Conservation (phyloP, 1,139 yeast genomes). For the Magnusiomyces sp. region DNA sequence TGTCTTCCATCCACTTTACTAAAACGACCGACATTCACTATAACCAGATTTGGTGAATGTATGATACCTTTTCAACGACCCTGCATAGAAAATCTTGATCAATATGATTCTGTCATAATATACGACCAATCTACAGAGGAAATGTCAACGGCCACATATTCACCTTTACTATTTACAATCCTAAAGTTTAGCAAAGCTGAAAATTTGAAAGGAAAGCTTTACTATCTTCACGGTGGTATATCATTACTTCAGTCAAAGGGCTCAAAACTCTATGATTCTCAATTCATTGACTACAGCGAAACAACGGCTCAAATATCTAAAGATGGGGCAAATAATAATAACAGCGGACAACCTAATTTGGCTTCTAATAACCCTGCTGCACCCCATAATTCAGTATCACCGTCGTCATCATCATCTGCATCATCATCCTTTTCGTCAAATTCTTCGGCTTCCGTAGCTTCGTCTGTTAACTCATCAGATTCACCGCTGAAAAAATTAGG, state of each 20-base stretch:
- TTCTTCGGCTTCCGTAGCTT: slow-evolving; percentile 4
- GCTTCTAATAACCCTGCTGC: too few species aligned
- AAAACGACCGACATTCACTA: slow-evolving; percentile 55
- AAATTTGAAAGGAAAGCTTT: slow-evolving; percentile 20
- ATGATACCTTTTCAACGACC: slow-evolving; percentile 36
- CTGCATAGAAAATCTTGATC: slow-evolving; percentile 22
- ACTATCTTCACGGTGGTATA: slow-evolving; percentile 31
- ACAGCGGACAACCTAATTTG: too few species aligned
- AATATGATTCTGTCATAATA: slow-evolving; percentile 36
- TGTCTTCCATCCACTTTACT: slow-evolving; percentile 73
- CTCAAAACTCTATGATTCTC: slow-evolving; percentile 22
- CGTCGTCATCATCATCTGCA: too few species aligned
- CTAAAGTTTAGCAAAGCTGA: slow-evolving; percentile 40
- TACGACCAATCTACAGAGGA: slow-evolving; percentile 40
- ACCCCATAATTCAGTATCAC: too few species aligned
- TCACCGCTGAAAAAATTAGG: background rate
- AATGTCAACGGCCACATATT: slow-evolving; percentile 32
- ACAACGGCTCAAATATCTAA: too few species aligned
- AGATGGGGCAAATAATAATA: too few species aligned
- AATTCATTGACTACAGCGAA: background rate
- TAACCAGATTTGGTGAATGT: slow-evolving; percentile 49
- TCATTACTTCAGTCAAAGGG: slow-evolving; percentile 26
- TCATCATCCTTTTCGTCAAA: background rate
- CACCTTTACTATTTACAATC: slow-evolving; percentile 32
- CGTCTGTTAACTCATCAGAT: too few species aligned